Percentiles rank a stretch among this genome's conserved stretches.
Conservation (phyloP, 2,329 filamentous ascomycete genomes). For the Fonsecaea monophora region DNA sequence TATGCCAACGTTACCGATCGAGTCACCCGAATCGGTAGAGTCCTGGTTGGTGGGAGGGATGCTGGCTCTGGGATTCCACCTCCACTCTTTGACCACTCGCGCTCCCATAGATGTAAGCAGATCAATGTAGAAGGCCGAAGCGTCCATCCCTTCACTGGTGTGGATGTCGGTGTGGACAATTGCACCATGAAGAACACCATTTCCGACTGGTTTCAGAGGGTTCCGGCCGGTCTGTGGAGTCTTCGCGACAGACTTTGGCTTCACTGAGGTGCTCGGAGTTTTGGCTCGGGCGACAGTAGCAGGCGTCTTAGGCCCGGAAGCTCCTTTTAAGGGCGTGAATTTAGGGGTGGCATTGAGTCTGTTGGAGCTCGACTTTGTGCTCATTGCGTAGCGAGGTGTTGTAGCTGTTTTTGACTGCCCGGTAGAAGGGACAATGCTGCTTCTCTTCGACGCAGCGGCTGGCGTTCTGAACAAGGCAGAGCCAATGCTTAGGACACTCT, state of each 20-base stretch:
- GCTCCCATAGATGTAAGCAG: conserved; percentile 83
- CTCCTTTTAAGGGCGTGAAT: conserved; percentile 20
- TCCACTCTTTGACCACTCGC: conserved; percentile 76
- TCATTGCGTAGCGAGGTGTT: conserved; percentile 32
- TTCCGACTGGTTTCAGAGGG: conserved; percentile 36
- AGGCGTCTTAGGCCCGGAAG: conserved; percentile 20
- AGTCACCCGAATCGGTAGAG: conserved; percentile 40
- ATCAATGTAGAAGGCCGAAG: conserved; percentile 80
- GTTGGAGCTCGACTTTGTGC: conserved; percentile 31
- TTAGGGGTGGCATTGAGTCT: conserved; percentile 12
- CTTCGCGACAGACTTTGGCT: conserved; percentile 30
- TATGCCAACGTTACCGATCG: conserved; percentile 67
- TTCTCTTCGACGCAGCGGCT: conserved; percentile 16
- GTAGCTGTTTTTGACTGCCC: conserved; percentile 11
- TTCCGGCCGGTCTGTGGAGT: conserved; percentile 27
- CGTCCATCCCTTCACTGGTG: conserved; percentile 80
- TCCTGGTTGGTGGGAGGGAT: conserved; percentile 41
- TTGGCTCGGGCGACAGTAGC: conserved; percentile 17
- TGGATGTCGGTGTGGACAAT: conserved; percentile 85
- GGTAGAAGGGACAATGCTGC: conserved; percentile 21
- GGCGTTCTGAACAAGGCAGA: conserved; percentile 35
- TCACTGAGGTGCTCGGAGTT: conserved; percentile 15
- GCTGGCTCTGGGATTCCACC: conserved; percentile 69
- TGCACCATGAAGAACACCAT: conserved; percentile 68
- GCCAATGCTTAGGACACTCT: conserved; percentile 32